These are phyloP conservation scores for Discostella pseudostelligera DNA, from an alignment of 108 stramenopile species.

Conservation along the genomic window DNA sequence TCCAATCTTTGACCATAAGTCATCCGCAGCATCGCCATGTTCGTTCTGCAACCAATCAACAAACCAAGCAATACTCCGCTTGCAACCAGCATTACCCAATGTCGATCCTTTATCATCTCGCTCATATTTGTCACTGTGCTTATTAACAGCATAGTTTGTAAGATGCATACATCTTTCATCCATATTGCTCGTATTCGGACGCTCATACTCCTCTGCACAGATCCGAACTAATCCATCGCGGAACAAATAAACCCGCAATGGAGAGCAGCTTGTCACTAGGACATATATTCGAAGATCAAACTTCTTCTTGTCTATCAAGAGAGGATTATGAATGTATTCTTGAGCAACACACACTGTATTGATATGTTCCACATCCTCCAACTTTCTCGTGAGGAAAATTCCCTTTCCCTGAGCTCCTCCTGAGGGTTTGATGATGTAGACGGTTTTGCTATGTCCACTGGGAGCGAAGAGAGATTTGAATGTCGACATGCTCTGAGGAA, in stretches of 20 bases:
- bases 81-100: slow-evolving; percentile 49
- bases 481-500: slow-evolving; percentile 58
- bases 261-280: slow-evolving; percentile 67
- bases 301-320: slow-evolving; percentile 82
- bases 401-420: slow-evolving; percentile 80
- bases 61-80: slow-evolving; percentile 78
- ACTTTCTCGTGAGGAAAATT: slow-evolving; percentile 62
- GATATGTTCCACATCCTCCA: slow-evolving; percentile 53
- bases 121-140: slow-evolving; percentile 41
- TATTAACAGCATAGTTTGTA: slow-evolving; percentile 87
- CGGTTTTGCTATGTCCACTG: slow-evolving; percentile 54
- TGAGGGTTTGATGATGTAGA: slow-evolving; percentile 82
- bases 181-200: slow-evolving; percentile 62
- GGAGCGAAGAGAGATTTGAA: slow-evolving; percentile 58
- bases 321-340: slow-evolving; percentile 71
- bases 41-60: slow-evolving; percentile 51
- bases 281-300: slow-evolving; percentile 88
- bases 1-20: slow-evolving; percentile 66
- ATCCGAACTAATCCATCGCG: slow-evolving; percentile 67
- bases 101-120: slow-evolving; percentile 22
- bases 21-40: slow-evolving; percentile 41
- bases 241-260: slow-evolving; percentile 75
- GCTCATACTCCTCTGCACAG: slow-evolving; percentile 73
- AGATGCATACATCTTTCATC: slow-evolving; percentile 79
- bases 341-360: slow-evolving; percentile 68